Conservation (phyloP, 371 early-diverging fungal genomes). For the Syncephalastrum sp. region DNA sequence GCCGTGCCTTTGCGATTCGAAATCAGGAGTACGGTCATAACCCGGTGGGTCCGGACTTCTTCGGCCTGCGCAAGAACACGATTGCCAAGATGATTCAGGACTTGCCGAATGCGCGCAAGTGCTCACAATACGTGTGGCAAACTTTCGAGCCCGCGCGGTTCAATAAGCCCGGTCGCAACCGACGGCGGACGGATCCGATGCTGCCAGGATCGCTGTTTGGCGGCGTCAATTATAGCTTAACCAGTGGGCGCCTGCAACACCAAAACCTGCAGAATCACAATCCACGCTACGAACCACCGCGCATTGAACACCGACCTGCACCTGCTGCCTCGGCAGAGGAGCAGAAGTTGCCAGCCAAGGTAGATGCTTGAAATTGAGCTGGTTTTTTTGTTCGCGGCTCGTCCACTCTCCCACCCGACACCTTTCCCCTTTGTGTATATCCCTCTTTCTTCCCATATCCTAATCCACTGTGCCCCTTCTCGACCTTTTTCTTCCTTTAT, state of each 20-base stretch:
- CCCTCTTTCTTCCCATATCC: too few relatives aligned
- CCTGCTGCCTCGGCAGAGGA: too few relatives aligned
- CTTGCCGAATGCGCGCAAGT: slow-evolving; percentile 75
- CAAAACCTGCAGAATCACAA: neutral
- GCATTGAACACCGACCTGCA: neutral
- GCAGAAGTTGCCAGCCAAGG: too few relatives aligned
- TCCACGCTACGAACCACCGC: neutral
- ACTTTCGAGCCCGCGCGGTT: slow-evolving; percentile 56
- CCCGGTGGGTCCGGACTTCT: slow-evolving; percentile 91
- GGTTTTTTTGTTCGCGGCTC: too few relatives aligned
- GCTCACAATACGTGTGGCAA: slow-evolving; percentile 76
- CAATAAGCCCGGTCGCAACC: slow-evolving; percentile 44
- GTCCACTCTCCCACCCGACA: too few relatives aligned
- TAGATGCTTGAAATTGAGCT: too few relatives aligned
- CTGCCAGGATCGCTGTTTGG: slow-evolving; percentile 30
- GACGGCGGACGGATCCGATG: slow-evolving; percentile 40
- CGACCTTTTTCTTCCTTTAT: too few relatives aligned
- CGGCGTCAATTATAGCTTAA: slow-evolving; percentile 44
- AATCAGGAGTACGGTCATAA: slow-evolving; percentile 80
- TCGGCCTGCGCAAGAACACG: slow-evolving; percentile 86
- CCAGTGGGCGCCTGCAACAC: slow-evolving; percentile 24
- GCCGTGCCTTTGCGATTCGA: slow-evolving; percentile 63
- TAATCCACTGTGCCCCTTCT: too few relatives aligned
- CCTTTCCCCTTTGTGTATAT: too few relatives aligned
- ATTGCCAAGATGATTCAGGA: slow-evolving; percentile 92